Base-by-base conservation (phyloP, 352 stramenopile species). In the Nothophytophthora sp. region DNA sequence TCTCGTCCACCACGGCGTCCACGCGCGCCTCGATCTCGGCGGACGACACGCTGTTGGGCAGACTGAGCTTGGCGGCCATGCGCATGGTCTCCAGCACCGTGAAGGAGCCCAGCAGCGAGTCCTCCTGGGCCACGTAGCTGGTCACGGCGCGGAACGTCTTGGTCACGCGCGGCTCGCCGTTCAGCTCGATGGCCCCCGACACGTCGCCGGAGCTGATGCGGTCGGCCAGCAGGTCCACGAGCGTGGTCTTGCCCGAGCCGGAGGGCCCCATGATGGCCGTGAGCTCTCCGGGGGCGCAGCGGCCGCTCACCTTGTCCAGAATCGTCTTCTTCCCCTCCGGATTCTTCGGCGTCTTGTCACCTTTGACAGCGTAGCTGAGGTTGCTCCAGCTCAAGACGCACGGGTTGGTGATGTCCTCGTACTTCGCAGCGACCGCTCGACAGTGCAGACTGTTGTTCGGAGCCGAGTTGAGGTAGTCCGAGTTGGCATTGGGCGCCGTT, bases 81-180 rank as follows among this genome's bases (percentile, higher is more conserved):
- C 32, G 35, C 18, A 95, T 70, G 37, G 73, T 88, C 62, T 95
- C 84, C 6, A 65, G 29, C 8, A 89, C 77, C 0, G 77, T 88
- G 49, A 92, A 86, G 3, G 74, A 86, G 0, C 75, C 76, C 2
- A 89, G 54, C 7, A 91, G 48, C 16, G 76, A 70, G 29, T 89
- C 77, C 28, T 86, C 76, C 35, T 90, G 80, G 0, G 73, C 65
- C n/a, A 92, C 83, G 66, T 90, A 90, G 23, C 62, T 76, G 4
- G 71, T 60, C 13, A 88, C 44, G 0, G 62, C 53, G 0, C 61
- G 73, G 45, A 87, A 87, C 1, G 50, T 70, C 33, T 67, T 66
- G 15, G 53, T 33, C 10, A 69, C 22, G 10, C 75, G 62, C 18
- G 24, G 10, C 8, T 52, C 30, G n/a, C 77, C 78, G 49, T 85